A percentile compares a stretch with the other conserved stretches of the same genome.
Evolutionary conservation across 164 flowering plant genomes (phyloP).

Genomic region (Umbilicus rupestris): DNA sequence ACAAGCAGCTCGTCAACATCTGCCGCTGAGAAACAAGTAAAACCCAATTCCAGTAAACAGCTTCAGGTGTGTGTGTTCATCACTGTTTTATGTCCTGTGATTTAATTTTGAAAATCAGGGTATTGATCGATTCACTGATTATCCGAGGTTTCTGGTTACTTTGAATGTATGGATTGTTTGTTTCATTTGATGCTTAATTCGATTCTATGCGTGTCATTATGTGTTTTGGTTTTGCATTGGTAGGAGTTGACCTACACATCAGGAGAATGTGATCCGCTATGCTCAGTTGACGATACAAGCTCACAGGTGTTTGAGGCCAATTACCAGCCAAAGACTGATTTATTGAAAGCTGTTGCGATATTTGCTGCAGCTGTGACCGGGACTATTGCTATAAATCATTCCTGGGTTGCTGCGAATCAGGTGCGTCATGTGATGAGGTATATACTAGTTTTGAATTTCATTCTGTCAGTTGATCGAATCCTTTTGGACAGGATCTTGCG

Average conservation of each 20-base stretch:
- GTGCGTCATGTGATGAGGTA: constrained; percentile 21
- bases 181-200: neutral
- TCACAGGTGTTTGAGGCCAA: constrained; percentile 66
- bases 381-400: constrained; percentile 77
- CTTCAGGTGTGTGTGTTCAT: constrained; percentile 32
- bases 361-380: constrained; percentile 69
- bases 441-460: neutral
- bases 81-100: neutral
- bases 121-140: no score
- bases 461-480: constrained; percentile 13
- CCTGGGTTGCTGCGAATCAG: constrained; percentile 99
- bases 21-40: constrained; percentile 13
- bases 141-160: neutral
- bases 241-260: constrained; percentile 43
- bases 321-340: constrained; percentile 87
- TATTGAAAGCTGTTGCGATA: constrained; percentile 74
- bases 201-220: neutral
- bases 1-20: constrained; percentile 18
- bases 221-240: constrained; percentile 4
- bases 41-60: constrained; percentile 25
- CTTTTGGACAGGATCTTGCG: constrained; percentile 67
- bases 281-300: constrained; percentile 91
- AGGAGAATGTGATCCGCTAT: constrained; percentile 88
- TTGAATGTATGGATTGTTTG: no score
- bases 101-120: neutral